Percentiles rank a stretch among this genome's conserved stretches.
phyloP scores from a whole-genome alignment of 2,329 filamentous ascomycete species.

The Colletotrichum plurivorum region DNA sequence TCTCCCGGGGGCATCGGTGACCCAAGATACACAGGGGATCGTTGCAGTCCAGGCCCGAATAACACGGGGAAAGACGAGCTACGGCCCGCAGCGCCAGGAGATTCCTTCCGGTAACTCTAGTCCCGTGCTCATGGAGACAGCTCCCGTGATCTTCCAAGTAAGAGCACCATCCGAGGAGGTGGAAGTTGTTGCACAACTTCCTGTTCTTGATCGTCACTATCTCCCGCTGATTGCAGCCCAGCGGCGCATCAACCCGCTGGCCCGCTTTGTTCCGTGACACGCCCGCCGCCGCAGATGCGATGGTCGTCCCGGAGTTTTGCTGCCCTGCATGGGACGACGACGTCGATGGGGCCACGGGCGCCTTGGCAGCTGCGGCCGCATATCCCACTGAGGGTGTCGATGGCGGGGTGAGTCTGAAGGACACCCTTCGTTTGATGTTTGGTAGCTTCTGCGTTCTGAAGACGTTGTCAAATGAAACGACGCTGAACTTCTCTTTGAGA shows the following conservation, averaged over 20 bases:
- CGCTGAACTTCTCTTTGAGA: slow-evolving; percentile 47
- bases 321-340: not conserved
- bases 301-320: not conserved
- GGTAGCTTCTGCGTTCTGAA: slow-evolving; percentile 46
- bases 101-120: not conserved
- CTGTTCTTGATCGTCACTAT: not conserved
- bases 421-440: slow-evolving; percentile 41
- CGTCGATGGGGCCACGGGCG: not conserved
- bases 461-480: slow-evolving; percentile 44
- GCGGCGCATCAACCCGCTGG: not conserved
- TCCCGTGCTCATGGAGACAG: not conserved
- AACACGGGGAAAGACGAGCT: not conserved
- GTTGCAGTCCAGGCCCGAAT: not conserved
- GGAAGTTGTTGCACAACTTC: not conserved
- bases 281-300: too few species aligned
- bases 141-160: not conserved
- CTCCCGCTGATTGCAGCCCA: not conserved
- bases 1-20: not conserved
- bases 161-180: not conserved
- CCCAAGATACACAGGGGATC: not conserved
- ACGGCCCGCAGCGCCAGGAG: not conserved
- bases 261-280: not conserved
- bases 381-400: slow-evolving; percentile 41
- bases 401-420: slow-evolving; percentile 42
- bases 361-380: slow-evolving; percentile 37